Evolutionary conservation across 208 protist genomes (phyloP).

Genomic region (Leishmania aethiopica): DNA sequence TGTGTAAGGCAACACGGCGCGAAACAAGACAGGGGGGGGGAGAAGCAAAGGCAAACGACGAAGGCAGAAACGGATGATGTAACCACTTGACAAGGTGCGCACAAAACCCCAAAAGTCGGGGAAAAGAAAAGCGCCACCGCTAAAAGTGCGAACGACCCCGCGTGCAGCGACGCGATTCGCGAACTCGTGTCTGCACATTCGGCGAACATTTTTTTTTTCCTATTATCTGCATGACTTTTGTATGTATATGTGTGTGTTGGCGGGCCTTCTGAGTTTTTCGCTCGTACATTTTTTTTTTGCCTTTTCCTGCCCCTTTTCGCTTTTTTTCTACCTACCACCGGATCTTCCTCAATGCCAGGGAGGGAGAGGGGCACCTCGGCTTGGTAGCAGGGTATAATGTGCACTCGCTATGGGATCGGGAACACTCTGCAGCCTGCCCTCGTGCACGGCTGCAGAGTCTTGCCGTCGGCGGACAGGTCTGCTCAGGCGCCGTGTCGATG

Average conservation of each 20-base stretch:
- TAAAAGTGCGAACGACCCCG: not conserved
- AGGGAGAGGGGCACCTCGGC: no score
- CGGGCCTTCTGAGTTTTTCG: not conserved
- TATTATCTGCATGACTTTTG: not conserved
- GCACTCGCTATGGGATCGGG: no score
- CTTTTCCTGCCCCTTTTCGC: not conserved
- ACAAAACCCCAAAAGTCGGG: not conserved
- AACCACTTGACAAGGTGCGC: not conserved
- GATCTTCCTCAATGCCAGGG: no score
- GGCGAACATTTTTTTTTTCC: not conserved
- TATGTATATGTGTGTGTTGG: not conserved
- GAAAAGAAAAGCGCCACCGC: not conserved
- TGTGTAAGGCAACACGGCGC: not conserved
- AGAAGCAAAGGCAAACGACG: not conserved
- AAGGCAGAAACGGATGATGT: not conserved
- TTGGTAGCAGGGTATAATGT: no score
- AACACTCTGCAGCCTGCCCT: no score
- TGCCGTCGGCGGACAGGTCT: no score
- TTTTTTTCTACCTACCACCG: no score
- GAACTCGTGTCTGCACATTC: not conserved
- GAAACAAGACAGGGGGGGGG: not conserved
- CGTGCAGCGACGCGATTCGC: not conserved
- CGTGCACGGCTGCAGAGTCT: no score
- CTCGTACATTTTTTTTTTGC: not conserved
- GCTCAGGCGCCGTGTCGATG: no score